Base-by-base conservation (phyloP, 108 stramenopile species). In the Cyclotella kingstonii region DNA sequence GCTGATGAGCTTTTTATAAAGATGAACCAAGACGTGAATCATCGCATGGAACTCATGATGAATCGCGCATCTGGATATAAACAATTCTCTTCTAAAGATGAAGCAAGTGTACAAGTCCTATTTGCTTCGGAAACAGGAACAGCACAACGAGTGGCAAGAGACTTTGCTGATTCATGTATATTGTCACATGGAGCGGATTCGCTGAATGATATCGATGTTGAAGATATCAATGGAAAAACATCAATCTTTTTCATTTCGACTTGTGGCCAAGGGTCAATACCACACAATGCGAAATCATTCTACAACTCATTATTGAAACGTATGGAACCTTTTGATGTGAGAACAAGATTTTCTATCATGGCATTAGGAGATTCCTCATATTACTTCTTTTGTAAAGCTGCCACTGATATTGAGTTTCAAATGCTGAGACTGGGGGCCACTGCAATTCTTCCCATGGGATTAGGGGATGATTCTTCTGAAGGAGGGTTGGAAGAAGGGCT, bases 381-480 rank as follows among this genome's bases (percentile, higher is more conserved):
- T 53, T 84, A 71, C 63, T 84, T 84, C 69, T 84, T 77, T 51
- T 77, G 70, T 33, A 80, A 84, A 53, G 77, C 83, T 21, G 83
- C 80, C 26, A 75, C 57, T 22, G 74, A 81, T 33, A 52, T 84
- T 12, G 68, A 79, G 52, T 31, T 34, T 6, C 44, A 50, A 36
- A 76, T 84, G 83, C 38, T 81, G 0, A 53, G 63, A 15, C 77
- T 84, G 36, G 83, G 83, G 41, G 83, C 83, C 1, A 64, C 50
- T 34, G 61, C 54, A 12, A 48, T 84, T 40, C 25, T 63, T 15
- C 49, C 67, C 12, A 36, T 81, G 49, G 83, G 83, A 28, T 18
- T 47, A 23, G 79, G 83, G n/a, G 83, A 84, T 49, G 83, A 84
- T 60, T 69, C 80, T 12, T 66, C 67, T 3, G 79, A 80, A 48